These are phyloP conservation scores for Zarea fungicola DNA, from an alignment of 2,329 filamentous ascomycete species.

Conservation along the genomic window DNA sequence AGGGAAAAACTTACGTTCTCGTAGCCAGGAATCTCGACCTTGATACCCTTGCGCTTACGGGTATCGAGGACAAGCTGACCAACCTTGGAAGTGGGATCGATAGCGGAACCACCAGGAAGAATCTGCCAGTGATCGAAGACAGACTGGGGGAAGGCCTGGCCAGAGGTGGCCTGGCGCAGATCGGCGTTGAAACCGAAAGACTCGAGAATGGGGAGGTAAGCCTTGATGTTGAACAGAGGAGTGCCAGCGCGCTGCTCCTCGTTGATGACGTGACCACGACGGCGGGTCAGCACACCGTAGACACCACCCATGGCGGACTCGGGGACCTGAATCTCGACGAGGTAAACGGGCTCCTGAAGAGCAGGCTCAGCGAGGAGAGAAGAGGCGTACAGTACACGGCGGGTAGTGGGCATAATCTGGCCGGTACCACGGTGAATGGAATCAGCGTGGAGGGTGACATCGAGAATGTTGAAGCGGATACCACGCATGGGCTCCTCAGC, in stretches of 20 bases:
- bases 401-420: slow-evolving; percentile 95
- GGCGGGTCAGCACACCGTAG: slow-evolving; percentile 95
- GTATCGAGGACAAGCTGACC: slow-evolving; percentile 80
- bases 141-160: slow-evolving; percentile 97
- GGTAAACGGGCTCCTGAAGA: slow-evolving; percentile 95
- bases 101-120: slow-evolving; percentile 85
- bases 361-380: slow-evolving; percentile 84
- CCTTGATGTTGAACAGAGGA: slow-evolving; percentile 99
- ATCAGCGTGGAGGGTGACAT: slow-evolving; percentile 99
- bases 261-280: slow-evolving; percentile 97
- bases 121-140: slow-evolving; percentile 99
- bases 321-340: slow-evolving; percentile 98
- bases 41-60: slow-evolving; percentile 99
- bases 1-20: slow-evolving; percentile 73
- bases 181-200: slow-evolving; percentile 99
- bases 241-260: slow-evolving; percentile 98
- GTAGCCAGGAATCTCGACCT: slow-evolving; percentile 86
- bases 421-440: slow-evolving; percentile 99
- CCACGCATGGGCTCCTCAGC: slow-evolving; percentile 98
- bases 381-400: slow-evolving; percentile 95
- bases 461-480: slow-evolving; percentile 97
- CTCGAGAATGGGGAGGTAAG: slow-evolving; percentile 93
- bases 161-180: slow-evolving; percentile 86
- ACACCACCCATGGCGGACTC: slow-evolving; percentile 99
- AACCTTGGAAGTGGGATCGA: slow-evolving; percentile 76